Evolutionary conservation across 139 green algal species (phyloP).

Genomic region (Asterochloris sp.): DNA sequence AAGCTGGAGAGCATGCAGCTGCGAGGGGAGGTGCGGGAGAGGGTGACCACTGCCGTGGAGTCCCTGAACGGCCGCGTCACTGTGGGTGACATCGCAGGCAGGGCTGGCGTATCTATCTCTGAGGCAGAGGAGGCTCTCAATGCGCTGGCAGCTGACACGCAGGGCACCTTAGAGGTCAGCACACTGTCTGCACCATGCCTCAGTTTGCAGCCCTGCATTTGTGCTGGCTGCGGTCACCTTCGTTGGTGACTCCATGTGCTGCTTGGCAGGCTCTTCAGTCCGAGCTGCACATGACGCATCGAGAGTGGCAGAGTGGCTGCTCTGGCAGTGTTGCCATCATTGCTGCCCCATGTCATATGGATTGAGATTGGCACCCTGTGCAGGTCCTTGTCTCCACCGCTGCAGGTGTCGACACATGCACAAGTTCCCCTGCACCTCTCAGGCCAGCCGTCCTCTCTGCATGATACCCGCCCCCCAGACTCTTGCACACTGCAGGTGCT

Average conservation of each 20-base stretch:
- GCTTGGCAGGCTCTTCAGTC: no score
- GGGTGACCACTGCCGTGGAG: constrained; percentile 54
- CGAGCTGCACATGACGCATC: no score
- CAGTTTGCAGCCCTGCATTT: not conserved
- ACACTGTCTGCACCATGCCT: not conserved
- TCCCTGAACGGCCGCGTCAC: constrained; percentile 39
- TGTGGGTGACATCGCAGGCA: constrained; percentile 65
- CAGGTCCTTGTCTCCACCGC: no score
- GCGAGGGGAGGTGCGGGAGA: constrained; percentile 29
- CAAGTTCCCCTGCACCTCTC: no score
- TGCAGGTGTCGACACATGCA: no score
- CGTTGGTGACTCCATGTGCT: no score
- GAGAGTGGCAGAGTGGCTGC: no score
- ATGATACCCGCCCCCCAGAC: no score
- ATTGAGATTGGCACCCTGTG: no score
- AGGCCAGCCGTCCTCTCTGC: no score
- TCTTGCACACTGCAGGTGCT: not conserved
- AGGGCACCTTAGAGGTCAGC: constrained; percentile 66
- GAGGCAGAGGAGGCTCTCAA: constrained; percentile 75
- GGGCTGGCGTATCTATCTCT: constrained; percentile 56
- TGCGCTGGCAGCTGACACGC: constrained; percentile 77
- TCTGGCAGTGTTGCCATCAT: no score
- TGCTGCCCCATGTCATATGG: no score
- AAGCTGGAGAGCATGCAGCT: constrained; percentile 15
- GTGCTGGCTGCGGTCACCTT: not conserved